phyloP scores from a whole-genome alignment of 495 filamentous ascomycete species.

The Neurospora sp. region DNA sequence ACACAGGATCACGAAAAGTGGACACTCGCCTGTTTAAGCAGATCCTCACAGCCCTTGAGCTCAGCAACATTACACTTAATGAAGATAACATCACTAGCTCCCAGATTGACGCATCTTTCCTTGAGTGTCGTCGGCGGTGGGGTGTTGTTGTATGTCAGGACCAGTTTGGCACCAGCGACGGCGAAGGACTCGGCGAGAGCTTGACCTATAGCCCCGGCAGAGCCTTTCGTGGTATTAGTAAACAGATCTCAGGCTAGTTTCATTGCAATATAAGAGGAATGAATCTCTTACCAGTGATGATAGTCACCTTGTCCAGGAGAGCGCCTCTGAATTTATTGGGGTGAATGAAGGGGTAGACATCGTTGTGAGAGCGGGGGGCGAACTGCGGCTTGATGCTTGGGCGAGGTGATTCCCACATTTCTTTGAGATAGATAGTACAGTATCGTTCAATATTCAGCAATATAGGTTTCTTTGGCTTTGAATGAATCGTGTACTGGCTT shows the following conservation, averaged over 20 bases:
- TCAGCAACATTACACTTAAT: conserved; percentile 19
- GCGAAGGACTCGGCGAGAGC: conserved; percentile 25
- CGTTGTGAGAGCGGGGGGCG: conserved; percentile 19
- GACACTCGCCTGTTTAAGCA: conserved; percentile 13
- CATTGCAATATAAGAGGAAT: not conserved
- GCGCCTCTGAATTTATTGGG: conserved; percentile 21
- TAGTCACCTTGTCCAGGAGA: conserved; percentile 17
- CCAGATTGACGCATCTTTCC: conserved; percentile 12
- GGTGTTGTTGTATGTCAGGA: conserved; percentile 25
- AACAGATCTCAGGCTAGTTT: too few relatives aligned
- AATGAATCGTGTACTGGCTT: not conserved
- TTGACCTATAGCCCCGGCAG: conserved; percentile 20
- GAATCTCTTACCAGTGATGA: conserved; percentile 18
- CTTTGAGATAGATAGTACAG: too few relatives aligned
- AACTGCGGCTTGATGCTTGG: conserved; percentile 5
- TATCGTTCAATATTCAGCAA: too few relatives aligned
- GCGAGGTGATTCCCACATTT: not conserved
- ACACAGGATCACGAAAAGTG: not conserved
- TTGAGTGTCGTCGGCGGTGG: conserved; percentile 13
- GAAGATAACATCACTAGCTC: conserved; percentile 15
- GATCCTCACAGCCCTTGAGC: conserved; percentile 16
- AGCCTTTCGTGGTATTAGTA: not conserved
- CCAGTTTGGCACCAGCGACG: conserved; percentile 21
- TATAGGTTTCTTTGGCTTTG: not conserved
- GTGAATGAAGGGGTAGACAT: conserved; percentile 25